These are phyloP conservation scores for Colletotrichum aenigma DNA, from an alignment of 2,329 filamentous ascomycete species.

Conservation along the genomic window DNA sequence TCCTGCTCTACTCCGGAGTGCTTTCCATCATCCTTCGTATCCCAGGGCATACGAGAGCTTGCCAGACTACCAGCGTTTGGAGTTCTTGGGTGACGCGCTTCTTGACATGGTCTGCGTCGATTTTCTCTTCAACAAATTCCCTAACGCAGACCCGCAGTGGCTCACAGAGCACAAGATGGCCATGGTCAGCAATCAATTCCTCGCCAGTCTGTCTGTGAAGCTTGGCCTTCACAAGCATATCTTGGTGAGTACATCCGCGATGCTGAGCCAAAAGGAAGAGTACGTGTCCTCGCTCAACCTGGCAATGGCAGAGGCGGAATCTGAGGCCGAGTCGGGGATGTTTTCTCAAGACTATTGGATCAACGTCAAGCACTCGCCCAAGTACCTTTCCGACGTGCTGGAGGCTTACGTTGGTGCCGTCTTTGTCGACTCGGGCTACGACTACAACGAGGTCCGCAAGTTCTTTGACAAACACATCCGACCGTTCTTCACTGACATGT, in stretches of 20 bases:
- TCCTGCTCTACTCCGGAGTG: constrained; percentile 78
- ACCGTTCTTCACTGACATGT: constrained; percentile 85
- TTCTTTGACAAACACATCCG: constrained; percentile 81
- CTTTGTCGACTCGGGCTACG: constrained; percentile 86
- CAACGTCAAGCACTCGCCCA: constrained; percentile 66
- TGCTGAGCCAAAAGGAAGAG: constrained; percentile 51
- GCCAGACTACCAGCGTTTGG: constrained; percentile 87
- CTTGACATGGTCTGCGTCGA: constrained; percentile 87
- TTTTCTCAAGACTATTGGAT: constrained; percentile 73
- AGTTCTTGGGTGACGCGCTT: constrained; percentile 89
- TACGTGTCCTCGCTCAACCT: constrained; percentile 65
- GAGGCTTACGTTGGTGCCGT: constrained; percentile 90
- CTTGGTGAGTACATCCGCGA: constrained; percentile 51
- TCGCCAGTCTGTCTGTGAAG: constrained; percentile 79
- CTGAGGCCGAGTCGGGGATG: constrained; percentile 27
- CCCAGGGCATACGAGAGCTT: constrained; percentile 76
- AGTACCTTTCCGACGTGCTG: constrained; percentile 81
- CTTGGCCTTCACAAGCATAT: constrained; percentile 81
- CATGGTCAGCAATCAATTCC: constrained; percentile 97
- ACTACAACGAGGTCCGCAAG: constrained; percentile 71
- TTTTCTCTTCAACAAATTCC: constrained; percentile 78
- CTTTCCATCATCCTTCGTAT: constrained; percentile 88
- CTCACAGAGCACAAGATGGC: constrained; percentile 98
- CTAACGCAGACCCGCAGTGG: constrained; percentile 89
- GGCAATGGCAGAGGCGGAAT: constrained; percentile 40